phyloP scores from a whole-genome alignment of 192 early-diverging fungal genomes.

The Backusella parvicylindrica region DNA sequence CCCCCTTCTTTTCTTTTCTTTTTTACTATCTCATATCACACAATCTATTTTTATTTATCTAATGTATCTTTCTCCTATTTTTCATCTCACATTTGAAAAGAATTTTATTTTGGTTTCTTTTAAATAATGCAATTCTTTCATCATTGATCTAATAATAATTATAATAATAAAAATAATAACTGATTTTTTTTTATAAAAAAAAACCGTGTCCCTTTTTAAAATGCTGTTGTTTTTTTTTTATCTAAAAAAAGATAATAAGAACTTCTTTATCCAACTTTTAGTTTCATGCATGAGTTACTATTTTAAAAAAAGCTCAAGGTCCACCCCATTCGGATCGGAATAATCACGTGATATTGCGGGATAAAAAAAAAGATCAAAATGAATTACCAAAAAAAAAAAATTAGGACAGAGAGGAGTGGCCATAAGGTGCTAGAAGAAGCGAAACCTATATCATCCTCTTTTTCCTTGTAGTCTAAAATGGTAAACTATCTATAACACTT shows the following conservation, averaged over 20 bases:
- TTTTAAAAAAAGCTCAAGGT: too few relatives aligned
- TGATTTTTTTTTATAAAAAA: not conserved
- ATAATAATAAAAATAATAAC: not conserved
- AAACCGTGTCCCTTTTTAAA: not conserved
- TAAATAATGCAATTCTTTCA: not conserved
- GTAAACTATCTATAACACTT: not conserved
- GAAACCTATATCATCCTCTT: constrained; percentile 4
- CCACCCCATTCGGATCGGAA: not conserved
- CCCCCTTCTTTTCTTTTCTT: not conserved
- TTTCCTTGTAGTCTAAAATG: constrained; percentile 3
- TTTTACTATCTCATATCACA: not conserved
- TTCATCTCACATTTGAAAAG: not conserved
- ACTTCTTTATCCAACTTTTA: not conserved
- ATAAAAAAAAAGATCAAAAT: not conserved
- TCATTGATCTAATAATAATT: not conserved
- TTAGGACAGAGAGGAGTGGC: not conserved
- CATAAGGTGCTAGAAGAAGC: not conserved
- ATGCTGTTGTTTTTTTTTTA: not conserved
- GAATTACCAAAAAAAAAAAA: not conserved
- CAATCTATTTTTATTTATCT: not conserved
- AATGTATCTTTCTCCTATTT: not conserved
- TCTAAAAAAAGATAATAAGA: not conserved
- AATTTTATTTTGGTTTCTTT: not conserved
- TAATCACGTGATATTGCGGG: not conserved
- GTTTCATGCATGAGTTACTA: not conserved